Evolutionary conservation across 345 rosid genomes (phyloP).

Genomic region (Kandelia obovata): DNA sequence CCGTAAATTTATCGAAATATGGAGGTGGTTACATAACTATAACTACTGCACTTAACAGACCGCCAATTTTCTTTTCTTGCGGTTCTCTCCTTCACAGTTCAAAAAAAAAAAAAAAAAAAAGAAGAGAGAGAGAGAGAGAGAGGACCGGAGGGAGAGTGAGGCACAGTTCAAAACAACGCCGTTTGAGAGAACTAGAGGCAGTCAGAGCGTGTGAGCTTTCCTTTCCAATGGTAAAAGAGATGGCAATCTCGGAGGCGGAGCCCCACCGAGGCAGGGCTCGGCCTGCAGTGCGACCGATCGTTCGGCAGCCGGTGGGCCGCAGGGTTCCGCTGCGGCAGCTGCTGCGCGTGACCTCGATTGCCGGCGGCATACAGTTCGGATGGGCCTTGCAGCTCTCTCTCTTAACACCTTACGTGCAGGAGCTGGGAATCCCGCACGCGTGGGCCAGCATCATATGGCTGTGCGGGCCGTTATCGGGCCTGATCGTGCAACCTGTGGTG

Average conservation of each 20-base stretch:
- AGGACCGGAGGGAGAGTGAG: not conserved
- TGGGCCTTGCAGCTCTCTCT: conserved; percentile 98
- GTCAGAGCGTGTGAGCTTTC: not conserved
- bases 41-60: not conserved
- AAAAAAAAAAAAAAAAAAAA: not conserved
- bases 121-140: not conserved
- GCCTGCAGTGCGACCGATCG: conserved; percentile 12
- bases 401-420: conserved; percentile 90
- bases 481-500: conserved; percentile 83
- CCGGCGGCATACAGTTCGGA: conserved; percentile 94
- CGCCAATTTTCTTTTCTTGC: conserved; percentile 11
- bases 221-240: not conserved
- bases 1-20: not conserved
- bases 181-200: not conserved
- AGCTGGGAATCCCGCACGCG: conserved; percentile 92
- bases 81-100: not conserved
- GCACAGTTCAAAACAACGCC: not conserved
- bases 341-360: conserved; percentile 82
- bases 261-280: conserved; percentile 20
- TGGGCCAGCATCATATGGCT: conserved; percentile 98
- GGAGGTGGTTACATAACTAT: not conserved
- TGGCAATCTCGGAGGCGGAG: conserved; percentile 16
- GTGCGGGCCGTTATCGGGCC: conserved; percentile 94
- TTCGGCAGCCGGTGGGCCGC: not conserved
- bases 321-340: conserved; percentile 60